phyloP scores from a whole-genome alignment of 2,329 filamentous ascomycete species.

The Ceratocystis diversiconidia region DNA sequence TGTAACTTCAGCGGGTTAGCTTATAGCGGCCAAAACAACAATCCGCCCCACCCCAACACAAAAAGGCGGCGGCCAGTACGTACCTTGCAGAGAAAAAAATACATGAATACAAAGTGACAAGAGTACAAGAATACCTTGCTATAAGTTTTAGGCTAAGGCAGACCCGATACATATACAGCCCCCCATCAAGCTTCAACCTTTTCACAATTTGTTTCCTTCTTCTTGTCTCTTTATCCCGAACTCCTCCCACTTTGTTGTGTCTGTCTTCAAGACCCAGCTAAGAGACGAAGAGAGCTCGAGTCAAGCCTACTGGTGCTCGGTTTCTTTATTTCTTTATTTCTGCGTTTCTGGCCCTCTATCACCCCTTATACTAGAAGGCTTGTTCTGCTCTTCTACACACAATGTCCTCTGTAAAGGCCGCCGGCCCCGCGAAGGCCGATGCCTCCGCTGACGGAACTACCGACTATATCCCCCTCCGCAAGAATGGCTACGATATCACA shows the following conservation, averaged over 20 bases:
- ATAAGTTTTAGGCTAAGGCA: background rate
- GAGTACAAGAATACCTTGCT: background rate
- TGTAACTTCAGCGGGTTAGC: background rate
- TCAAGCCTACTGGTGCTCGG: too few species aligned
- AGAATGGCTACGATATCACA: slow-evolving; percentile 36
- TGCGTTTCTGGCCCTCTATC: slow-evolving; percentile 2
- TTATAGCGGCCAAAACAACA: slow-evolving; percentile 4
- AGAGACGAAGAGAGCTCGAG: too few species aligned
- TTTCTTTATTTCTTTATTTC: background rate
- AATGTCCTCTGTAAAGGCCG: slow-evolving; percentile 25
- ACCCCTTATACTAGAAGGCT: too few species aligned
- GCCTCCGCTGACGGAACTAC: slow-evolving; percentile 39
- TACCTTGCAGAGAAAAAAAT: background rate
- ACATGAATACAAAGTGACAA: background rate
- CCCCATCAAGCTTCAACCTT: background rate
- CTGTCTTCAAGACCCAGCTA: too few species aligned
- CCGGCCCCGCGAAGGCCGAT: slow-evolving; percentile 27
- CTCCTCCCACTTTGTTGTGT: background rate
- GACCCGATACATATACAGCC: background rate
- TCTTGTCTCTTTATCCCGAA: background rate
- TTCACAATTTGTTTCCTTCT: background rate
- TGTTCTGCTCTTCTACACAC: too few species aligned
- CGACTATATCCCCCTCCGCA: slow-evolving; percentile 39
- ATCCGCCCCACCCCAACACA: slow-evolving; percentile 9
- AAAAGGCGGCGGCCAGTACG: background rate